Evolutionary conservation across 2,329 filamentous ascomycete species (phyloP).

Genomic region (Epicoccum sorghinum): DNA sequence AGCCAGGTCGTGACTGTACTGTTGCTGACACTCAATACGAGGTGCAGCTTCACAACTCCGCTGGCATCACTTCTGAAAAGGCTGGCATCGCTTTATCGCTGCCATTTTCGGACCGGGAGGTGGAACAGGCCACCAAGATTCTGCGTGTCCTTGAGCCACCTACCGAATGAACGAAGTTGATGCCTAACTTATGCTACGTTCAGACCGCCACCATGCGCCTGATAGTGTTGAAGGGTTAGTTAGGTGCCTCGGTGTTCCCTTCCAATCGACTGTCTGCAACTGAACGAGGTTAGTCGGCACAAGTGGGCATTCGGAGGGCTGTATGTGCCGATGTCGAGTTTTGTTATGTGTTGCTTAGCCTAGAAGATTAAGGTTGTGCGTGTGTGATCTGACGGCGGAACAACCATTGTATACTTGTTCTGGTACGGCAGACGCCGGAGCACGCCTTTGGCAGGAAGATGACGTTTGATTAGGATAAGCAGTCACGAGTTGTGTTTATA

Average conservation of each 20-base stretch:
- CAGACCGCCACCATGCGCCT: not conserved
- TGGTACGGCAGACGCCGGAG: constrained; percentile 1
- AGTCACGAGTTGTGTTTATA: not conserved
- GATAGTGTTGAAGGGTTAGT: not conserved
- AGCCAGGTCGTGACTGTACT: not conserved
- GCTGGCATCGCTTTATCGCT: too few species aligned
- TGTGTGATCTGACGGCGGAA: not conserved
- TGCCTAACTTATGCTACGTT: constrained; percentile 1
- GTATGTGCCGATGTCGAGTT: not conserved
- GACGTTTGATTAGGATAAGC: not conserved
- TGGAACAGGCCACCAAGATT: too few species aligned
- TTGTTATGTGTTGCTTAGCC: not conserved
- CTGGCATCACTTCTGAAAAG: not conserved
- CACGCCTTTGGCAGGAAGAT: constrained; percentile 1
- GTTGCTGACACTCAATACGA: not conserved
- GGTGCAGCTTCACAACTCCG: not conserved
- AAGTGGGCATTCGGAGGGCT: not conserved
- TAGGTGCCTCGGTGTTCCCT: too few species aligned
- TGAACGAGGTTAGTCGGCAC: not conserved
- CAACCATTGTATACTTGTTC: not conserved
- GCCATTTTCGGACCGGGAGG: too few species aligned
- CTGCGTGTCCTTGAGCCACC: not conserved
- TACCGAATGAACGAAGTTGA: not conserved
- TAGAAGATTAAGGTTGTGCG: not conserved
- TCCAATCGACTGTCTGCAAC: not conserved